These are phyloP conservation scores for Pleurotus giganteus DNA, from an alignment of 768 basidiomycete species.

Conservation along the genomic window DNA sequence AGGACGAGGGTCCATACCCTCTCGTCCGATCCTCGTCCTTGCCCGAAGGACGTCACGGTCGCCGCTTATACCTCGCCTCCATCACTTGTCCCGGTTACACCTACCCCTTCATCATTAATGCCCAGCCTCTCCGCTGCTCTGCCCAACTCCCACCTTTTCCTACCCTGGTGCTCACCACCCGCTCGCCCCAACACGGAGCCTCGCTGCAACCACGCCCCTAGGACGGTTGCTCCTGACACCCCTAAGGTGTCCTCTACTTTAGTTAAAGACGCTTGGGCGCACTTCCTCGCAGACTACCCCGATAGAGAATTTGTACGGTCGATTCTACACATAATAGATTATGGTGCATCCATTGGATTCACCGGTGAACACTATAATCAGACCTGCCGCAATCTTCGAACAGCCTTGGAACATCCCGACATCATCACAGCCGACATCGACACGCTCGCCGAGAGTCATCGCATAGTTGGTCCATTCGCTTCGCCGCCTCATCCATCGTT, in stretches of 20 bases:
- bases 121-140: neutral
- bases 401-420: conserved; percentile 18
- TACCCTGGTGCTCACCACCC: conserved; percentile 2
- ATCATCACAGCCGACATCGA: no score
- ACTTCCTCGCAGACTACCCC: conserved; percentile 14
- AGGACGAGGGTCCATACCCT: neutral
- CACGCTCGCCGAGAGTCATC: no score
- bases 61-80: neutral
- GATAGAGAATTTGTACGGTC: conserved; percentile 10
- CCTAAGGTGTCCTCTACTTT: conserved; percentile 1
- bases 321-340: conserved; percentile 16
- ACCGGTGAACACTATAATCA: neutral
- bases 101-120: neutral
- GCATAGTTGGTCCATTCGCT: no score
- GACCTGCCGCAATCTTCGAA: conserved; percentile 11
- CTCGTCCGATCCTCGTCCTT: no score
- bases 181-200: conserved; percentile 14
- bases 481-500: conserved; percentile 18
- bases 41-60: no score
- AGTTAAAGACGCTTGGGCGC: no score
- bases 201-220: conserved; percentile 8
- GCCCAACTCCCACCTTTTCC: conserved; percentile 10
- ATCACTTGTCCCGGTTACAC: neutral
- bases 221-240: neutral
- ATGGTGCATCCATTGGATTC: conserved; percentile 15